These are phyloP conservation scores for Pisolithus thermaeus DNA, from an alignment of 1,284 basidiomycete genomes.

Conservation along the genomic window DNA sequence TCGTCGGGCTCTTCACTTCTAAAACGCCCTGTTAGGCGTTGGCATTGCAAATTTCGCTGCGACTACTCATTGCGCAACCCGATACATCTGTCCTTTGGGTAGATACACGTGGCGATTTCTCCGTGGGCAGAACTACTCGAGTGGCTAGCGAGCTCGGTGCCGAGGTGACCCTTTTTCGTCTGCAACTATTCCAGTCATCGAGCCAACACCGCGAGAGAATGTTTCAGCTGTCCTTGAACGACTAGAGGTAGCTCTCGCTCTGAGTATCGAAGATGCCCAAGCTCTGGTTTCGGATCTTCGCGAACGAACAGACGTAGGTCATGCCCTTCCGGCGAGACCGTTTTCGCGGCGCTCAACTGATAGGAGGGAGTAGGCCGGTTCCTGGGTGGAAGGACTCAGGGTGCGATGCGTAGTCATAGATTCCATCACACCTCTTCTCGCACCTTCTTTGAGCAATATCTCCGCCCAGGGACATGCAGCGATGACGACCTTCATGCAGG, in stretches of 20 bases:
- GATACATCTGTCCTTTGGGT: conserved; percentile 55
- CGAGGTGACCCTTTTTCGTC: conserved; percentile 26
- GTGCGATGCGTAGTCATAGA: conserved; percentile 59
- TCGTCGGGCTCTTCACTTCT: not conserved
- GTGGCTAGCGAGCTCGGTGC: conserved; percentile 31
- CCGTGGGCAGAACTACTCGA: conserved; percentile 41
- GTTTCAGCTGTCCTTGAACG: conserved; percentile 29
- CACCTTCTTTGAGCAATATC: conserved; percentile 54
- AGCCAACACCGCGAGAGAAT: conserved; percentile 23
- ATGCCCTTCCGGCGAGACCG: conserved; percentile 3
- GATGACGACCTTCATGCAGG: conserved; percentile 68
- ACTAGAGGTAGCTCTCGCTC: conserved; percentile 49
- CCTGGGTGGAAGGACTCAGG: conserved; percentile 3
- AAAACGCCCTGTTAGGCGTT: conserved; percentile 37
- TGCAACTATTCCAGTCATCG: conserved; percentile 1
- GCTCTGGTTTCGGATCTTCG: conserved; percentile 43
- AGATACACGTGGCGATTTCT: conserved; percentile 65
- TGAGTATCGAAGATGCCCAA: conserved; percentile 51
- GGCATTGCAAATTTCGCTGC: conserved; percentile 51
- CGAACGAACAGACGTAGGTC: conserved; percentile 26
- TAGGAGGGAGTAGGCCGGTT: conserved; percentile 7
- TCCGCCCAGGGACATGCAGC: conserved; percentile 71
- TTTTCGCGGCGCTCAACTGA: not conserved
- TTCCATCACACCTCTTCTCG: conserved; percentile 57
- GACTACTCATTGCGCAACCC: conserved; percentile 37